Percentiles rank a stretch among this genome's conserved stretches.
phyloP scores from a whole-genome alignment of 345 rosid species.

The Populus pruinosa region DNA sequence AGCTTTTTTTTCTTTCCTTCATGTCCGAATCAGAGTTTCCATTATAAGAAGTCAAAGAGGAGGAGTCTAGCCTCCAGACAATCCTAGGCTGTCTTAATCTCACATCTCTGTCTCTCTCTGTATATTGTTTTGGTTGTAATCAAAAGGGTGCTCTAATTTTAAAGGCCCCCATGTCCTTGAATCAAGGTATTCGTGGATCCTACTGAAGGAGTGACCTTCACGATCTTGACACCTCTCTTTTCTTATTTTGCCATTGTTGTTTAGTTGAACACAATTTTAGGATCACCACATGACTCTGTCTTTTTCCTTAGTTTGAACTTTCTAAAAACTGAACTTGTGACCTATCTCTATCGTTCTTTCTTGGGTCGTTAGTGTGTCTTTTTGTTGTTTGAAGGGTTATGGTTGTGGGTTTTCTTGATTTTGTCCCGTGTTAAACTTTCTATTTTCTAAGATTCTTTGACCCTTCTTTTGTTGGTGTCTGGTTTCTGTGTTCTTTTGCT shows the following conservation, averaged over 20 bases:
- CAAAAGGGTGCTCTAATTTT: neutral
- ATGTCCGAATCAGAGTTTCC: neutral
- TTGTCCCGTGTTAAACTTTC: conserved; percentile 4
- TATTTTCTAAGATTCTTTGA: conserved; percentile 15
- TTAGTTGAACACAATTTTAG: conserved; percentile 24
- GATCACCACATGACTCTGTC: conserved; percentile 83
- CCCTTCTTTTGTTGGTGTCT: neutral
- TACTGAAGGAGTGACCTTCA: conserved; percentile 31
- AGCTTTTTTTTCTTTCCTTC: neutral
- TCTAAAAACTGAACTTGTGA: conserved; percentile 17
- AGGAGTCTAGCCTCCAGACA: neutral
- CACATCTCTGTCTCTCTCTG: neutral
- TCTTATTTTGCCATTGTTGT: neutral
- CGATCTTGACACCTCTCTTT: conserved; percentile 33
- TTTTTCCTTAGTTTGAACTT: conserved; percentile 35
- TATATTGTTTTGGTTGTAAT: neutral
- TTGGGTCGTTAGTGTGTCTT: conserved; percentile 22
- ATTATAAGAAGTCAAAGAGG: neutral
- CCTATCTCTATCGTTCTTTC: conserved; percentile 16
- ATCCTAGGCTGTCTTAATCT: neutral
- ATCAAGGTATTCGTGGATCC: conserved; percentile 36
- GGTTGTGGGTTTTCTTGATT: conserved; percentile 17
- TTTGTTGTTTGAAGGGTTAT: conserved; percentile 25
- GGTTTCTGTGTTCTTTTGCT: neutral
- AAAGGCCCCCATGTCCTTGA: conserved; percentile 5